Percentiles rank a stretch among this genome's conserved stretches.
Conservation (phyloP, 345 rosid genomes). For the Brassica napus region Da-Ae NC_063439.1:23292001-23292500, state of each 20-base stretch:
- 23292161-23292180: constrained; percentile 74
- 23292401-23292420: neutral
- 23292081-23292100: constrained; percentile 12
- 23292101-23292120: constrained; percentile 32
- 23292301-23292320: neutral
- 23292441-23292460: neutral
- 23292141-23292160: neutral
- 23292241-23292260: constrained; percentile 83
- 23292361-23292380: neutral
- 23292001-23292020: constrained; percentile 42
- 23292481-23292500: neutral
- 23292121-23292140: constrained; percentile 14
- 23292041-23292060: constrained; percentile 33
- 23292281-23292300: constrained; percentile 92
- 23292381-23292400: neutral
- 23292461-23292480: neutral
- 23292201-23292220: constrained; percentile 93
- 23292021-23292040: constrained; percentile 34
- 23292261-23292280: constrained; percentile 87
- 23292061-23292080: constrained; percentile 21
- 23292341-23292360: neutral
- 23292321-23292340: neutral
- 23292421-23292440: neutral
- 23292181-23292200: constrained; percentile 89
- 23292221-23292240: constrained; percentile 94